Evolutionary conservation across 139 green algal genomes (phyloP).

Genomic region (Chlorella sp.): DNA sequence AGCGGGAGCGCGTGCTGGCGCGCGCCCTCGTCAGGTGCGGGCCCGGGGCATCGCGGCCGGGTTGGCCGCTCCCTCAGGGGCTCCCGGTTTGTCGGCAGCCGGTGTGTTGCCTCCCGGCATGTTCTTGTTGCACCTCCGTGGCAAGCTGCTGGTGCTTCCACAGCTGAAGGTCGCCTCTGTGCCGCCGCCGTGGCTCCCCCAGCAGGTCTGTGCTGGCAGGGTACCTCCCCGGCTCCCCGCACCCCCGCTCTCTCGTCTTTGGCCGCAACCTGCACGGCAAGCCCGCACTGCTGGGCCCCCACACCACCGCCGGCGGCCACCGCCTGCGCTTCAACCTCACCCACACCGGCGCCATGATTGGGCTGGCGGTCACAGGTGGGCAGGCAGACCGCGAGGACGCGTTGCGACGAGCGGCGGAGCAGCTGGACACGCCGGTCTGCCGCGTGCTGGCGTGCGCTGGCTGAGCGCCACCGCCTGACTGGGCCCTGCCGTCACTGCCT

Average conservation of each 20-base stretch:
- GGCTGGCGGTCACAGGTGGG: constrained; percentile 32
- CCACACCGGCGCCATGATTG: constrained; percentile 59
- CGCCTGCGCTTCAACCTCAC: constrained; percentile 69
- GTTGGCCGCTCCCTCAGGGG: too few species aligned
- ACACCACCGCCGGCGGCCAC: background rate
- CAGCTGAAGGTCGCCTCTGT: background rate
- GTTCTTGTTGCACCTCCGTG: background rate
- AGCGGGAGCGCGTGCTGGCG: constrained; percentile 58
- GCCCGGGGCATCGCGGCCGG: background rate
- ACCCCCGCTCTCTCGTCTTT: constrained; percentile 41
- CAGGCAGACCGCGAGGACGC: too few species aligned
- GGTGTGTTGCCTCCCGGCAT: background rate
- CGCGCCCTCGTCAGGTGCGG: constrained; percentile 44
- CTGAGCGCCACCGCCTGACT: background rate
- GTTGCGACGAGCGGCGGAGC: too few species aligned
- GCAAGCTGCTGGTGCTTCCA: background rate
- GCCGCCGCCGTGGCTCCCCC: background rate
- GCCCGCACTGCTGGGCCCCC: constrained; percentile 40
- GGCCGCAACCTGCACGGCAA: constrained; percentile 54
- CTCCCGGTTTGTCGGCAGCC: too few species aligned
- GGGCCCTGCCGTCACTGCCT: too few species aligned
- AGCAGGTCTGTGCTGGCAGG: constrained; percentile 30
- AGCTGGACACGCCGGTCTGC: too few species aligned
- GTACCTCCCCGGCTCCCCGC: constrained; percentile 16
- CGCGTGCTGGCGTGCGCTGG: background rate